Conservation (phyloP, 1,284 basidiomycete genomes). For the Leccinum insolens region DNA sequence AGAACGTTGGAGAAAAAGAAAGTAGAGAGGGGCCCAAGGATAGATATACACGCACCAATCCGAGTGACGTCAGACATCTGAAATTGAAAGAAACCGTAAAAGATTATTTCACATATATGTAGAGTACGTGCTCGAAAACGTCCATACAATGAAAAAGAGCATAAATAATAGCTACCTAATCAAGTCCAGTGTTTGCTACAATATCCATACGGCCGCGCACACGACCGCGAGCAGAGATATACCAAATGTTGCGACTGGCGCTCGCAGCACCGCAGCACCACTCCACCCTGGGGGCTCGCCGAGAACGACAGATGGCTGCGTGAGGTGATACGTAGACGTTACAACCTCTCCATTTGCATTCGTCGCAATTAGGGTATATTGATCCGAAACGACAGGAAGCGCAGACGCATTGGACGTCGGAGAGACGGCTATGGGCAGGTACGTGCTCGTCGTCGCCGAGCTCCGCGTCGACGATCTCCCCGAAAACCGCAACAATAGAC, state of each 20-base stretch:
- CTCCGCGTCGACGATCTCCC: slow-evolving; percentile 56
- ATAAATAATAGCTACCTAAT: neutral
- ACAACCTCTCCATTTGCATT: slow-evolving; percentile 44
- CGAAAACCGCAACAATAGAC: slow-evolving; percentile 55
- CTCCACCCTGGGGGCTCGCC: slow-evolving; percentile 51
- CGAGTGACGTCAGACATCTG: neutral
- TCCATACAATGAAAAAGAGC: slow-evolving; percentile 3
- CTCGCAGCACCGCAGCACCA: slow-evolving; percentile 12
- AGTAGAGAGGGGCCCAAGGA: neutral
- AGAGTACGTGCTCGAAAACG: neutral
- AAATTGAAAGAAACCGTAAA: neutral
- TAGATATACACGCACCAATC: neutral
- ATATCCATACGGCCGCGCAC: slow-evolving; percentile 19
- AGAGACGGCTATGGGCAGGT: slow-evolving; percentile 54
- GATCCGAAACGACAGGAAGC: slow-evolving; percentile 49
- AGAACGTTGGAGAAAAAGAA: neutral
- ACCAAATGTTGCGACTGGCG: slow-evolving; percentile 15
- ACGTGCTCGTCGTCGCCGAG: slow-evolving; percentile 66
- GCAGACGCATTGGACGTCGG: slow-evolving; percentile 41
- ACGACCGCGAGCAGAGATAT: slow-evolving; percentile 17
- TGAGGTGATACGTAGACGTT: slow-evolving; percentile 47
- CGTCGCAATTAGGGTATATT: slow-evolving; percentile 50
- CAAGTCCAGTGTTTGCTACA: slow-evolving; percentile 13
- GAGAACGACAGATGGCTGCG: slow-evolving; percentile 43
- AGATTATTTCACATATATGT: neutral